A percentile compares a stretch with the other conserved stretches of the same genome.
phyloP scores from a whole-genome alignment of 768 basidiomycete species.

The Trametes cingulata region DNA sequence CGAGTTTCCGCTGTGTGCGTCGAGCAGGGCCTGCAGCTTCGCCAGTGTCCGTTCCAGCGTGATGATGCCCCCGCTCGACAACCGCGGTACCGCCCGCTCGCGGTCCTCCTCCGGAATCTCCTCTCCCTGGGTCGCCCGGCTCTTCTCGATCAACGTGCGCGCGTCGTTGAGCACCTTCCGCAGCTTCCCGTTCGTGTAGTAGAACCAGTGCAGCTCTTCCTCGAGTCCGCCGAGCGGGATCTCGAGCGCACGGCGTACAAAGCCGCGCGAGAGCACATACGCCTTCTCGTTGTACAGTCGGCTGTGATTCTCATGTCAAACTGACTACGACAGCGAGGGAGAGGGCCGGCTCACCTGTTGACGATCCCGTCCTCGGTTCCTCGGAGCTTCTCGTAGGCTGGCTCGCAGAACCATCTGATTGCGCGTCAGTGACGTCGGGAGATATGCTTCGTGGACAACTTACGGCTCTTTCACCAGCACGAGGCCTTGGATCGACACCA shows the following conservation, averaged over 20 bases:
- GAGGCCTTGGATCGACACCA: constrained; percentile 92
- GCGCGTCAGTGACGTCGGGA: background rate
- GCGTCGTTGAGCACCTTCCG: constrained; percentile 69
- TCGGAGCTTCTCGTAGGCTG: constrained; percentile 88
- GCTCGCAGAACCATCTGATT: constrained; percentile 84
- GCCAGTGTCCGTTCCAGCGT: constrained; percentile 72
- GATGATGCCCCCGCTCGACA: constrained; percentile 80
- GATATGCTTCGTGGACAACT: constrained; percentile 34
- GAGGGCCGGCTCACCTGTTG: constrained; percentile 59
- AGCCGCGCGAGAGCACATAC: constrained; percentile 86
- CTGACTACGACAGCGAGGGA: background rate
- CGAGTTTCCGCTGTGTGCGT: constrained; percentile 9
- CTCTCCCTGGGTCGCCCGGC: constrained; percentile 45
- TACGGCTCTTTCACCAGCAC: constrained; percentile 93
- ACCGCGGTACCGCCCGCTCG: constrained; percentile 66
- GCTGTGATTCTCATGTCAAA: constrained; percentile 40
- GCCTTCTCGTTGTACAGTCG: constrained; percentile 93
- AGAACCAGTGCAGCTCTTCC: constrained; percentile 72
- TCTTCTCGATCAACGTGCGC: constrained; percentile 65
- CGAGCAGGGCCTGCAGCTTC: constrained; percentile 55
- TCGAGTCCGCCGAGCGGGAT: constrained; percentile 72
- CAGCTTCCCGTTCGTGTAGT: constrained; percentile 62
- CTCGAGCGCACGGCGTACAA: constrained; percentile 87
- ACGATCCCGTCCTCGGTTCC: constrained; percentile 89
- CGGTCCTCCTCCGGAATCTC: constrained; percentile 32